A percentile compares a stretch with the other conserved stretches of the same genome.
Conservation (phyloP, 805 yeast species). For the Saccharomycopsis microspora region DNA sequence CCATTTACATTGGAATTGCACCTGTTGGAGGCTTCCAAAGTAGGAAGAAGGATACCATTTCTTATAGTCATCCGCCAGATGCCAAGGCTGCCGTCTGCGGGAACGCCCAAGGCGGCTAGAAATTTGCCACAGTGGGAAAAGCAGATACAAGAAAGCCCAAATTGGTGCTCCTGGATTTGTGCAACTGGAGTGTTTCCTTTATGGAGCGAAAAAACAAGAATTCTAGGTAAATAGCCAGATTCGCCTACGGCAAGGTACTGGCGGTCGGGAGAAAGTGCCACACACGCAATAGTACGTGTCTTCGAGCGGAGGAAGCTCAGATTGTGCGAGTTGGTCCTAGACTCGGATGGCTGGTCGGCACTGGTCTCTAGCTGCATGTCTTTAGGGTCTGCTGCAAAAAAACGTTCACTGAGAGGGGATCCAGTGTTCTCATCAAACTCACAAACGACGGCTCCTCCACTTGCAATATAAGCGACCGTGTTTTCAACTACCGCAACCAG, state of each 20-base stretch:
- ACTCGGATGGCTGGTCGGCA: no score
- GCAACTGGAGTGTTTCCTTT: slow-evolving; percentile 41
- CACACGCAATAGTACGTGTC: slow-evolving; percentile 37
- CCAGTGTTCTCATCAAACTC: background rate
- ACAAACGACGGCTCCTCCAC: slow-evolving; percentile 4
- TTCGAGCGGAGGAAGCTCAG: background rate
- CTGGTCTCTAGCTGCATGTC: no score
- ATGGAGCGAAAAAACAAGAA: slow-evolving; percentile 47
- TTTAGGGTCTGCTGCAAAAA: no score
- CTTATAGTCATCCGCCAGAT: slow-evolving; percentile 39
- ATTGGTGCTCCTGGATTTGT: slow-evolving; percentile 48
- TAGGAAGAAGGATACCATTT: slow-evolving; percentile 14
- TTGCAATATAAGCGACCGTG: background rate
- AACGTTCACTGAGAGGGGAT: no score
- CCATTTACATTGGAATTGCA: slow-evolving; percentile 51
- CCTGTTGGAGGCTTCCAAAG: slow-evolving; percentile 40
- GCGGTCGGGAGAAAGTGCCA: slow-evolving; percentile 46
- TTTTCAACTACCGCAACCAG: background rate
- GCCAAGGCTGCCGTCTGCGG: slow-evolving; percentile 57
- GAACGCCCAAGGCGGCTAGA: slow-evolving; percentile 52
- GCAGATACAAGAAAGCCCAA: slow-evolving; percentile 43
- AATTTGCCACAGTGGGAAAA: slow-evolving; percentile 49
- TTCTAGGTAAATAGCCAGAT: slow-evolving; percentile 55
- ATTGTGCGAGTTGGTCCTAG: no score
- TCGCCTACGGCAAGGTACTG: slow-evolving; percentile 58